These are phyloP conservation scores for Delphinella strobiligena DNA, from an alignment of 2,329 filamentous ascomycete genomes.

Conservation along the genomic window DNA sequence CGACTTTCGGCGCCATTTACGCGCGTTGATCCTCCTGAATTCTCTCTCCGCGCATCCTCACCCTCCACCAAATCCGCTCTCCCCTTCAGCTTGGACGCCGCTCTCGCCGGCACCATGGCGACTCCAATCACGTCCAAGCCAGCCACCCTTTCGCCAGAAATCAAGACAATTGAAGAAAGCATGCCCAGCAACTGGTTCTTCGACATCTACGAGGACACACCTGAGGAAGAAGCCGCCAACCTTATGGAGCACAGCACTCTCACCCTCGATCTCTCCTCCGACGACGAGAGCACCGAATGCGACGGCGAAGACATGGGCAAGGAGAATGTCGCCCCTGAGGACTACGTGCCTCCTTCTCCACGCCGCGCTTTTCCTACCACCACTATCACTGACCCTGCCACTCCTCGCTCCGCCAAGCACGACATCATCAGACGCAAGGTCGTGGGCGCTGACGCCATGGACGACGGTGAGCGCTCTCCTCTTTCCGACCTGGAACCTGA, in stretches of 20 bases:
- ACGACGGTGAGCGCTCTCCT: conserved; percentile 21
- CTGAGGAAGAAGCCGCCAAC: conserved; percentile 83
- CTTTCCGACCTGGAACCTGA: conserved; percentile 24
- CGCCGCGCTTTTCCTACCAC: not conserved
- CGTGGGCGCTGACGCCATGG: conserved; percentile 17
- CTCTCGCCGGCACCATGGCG: conserved; percentile 63
- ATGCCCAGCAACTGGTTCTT: conserved; percentile 65
- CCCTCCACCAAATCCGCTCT: conserved; percentile 33
- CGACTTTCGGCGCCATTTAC: conserved; percentile 53
- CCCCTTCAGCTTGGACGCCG: conserved; percentile 77
- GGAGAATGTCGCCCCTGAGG: conserved; percentile 76
- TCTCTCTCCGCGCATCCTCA: conserved; percentile 35
- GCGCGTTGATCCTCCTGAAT: conserved; percentile 60
- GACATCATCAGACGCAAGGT: conserved; percentile 20
- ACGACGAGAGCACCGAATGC: conserved; percentile 57
- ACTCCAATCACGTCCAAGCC: conserved; percentile 27
- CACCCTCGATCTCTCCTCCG: conserved; percentile 77
- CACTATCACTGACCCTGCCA: not conserved
- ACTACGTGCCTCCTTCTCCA: conserved; percentile 22
- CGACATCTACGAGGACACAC: conserved; percentile 85
- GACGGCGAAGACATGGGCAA: conserved; percentile 58
- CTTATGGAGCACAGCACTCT: conserved; percentile 84
- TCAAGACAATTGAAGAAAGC: conserved; percentile 44
- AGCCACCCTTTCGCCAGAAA: conserved; percentile 25
- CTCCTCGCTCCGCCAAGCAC: conserved; percentile 2